phyloP scores from a whole-genome alignment of 2,329 filamentous ascomycete genomes.

The Stachybotrys echinatus region DNA sequence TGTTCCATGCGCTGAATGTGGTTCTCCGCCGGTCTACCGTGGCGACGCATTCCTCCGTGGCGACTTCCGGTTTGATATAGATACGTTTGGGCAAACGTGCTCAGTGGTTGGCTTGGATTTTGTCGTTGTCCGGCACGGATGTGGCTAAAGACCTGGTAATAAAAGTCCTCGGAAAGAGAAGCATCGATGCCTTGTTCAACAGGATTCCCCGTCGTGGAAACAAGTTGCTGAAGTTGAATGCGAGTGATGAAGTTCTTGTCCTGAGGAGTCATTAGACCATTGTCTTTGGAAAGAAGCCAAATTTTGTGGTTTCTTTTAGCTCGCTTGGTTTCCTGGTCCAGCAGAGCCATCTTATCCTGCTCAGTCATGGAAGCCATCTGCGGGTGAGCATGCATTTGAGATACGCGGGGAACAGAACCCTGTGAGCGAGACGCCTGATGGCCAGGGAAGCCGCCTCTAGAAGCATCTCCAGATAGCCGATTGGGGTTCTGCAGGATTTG shows the following conservation, averaged over 20 bases:
- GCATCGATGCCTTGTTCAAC: constrained; percentile 76
- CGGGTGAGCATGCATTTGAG: constrained; percentile 28
- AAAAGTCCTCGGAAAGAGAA: constrained; percentile 87
- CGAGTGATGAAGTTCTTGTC: constrained; percentile 99
- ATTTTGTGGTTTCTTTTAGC: constrained; percentile 99
- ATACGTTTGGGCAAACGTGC: constrained; percentile 96
- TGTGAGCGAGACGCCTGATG: constrained; percentile 41
- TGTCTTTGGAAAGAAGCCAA: constrained; percentile 85
- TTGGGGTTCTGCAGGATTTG: constrained; percentile 72
- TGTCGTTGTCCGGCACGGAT: constrained; percentile 86
- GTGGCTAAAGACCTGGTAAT: constrained; percentile 95
- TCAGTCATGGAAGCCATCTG: constrained; percentile 68
- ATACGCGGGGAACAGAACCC: constrained; percentile 37
- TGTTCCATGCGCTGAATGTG: constrained; percentile 99
- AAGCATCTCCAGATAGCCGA: constrained; percentile 32
- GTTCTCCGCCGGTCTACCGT: constrained; percentile 83
- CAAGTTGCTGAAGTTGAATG: constrained; percentile 93
- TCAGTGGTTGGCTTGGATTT: constrained; percentile 87
- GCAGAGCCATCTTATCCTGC: constrained; percentile 74
- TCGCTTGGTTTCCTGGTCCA: constrained; percentile 88
- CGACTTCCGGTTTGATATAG: constrained; percentile 90
- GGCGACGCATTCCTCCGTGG: constrained; percentile 66
- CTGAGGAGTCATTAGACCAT: constrained; percentile 96
- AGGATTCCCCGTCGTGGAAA: constrained; percentile 84
- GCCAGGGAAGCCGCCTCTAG: constrained; percentile 24